These are phyloP conservation scores for Kregervanrija pseudodelftensis DNA, from an alignment of 805 yeast species.

Conservation along the genomic window DNA sequence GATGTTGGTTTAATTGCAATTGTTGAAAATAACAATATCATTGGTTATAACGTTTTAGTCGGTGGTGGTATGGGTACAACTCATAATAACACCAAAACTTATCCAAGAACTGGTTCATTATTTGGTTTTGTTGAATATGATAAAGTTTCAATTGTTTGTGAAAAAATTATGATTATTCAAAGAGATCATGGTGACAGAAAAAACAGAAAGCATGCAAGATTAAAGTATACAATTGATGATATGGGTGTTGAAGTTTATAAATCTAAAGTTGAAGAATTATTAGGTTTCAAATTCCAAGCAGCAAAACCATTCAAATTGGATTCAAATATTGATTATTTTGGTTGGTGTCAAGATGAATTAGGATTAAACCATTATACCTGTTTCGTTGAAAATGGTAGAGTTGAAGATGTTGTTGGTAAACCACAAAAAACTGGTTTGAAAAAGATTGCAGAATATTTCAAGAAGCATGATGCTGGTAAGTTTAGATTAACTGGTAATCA, in stretches of 20 bases:
- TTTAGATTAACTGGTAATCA: slow-evolving; percentile 96
- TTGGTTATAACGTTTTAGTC: slow-evolving; percentile 81
- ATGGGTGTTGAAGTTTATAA: slow-evolving; percentile 84
- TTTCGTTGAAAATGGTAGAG: slow-evolving; percentile 93
- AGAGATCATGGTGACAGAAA: slow-evolving; percentile 92
- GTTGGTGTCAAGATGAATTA: slow-evolving; percentile 84
- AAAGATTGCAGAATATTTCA: slow-evolving; percentile 67
- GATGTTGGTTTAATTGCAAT: slow-evolving; percentile 92
- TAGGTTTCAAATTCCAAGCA: slow-evolving; percentile 69
- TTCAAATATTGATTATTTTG: slow-evolving; percentile 85
- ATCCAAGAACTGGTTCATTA: slow-evolving; percentile 88
- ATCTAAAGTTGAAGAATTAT: slow-evolving; percentile 70
- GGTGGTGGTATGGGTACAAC: slow-evolving; percentile 99
- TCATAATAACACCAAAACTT: slow-evolving; percentile 92
- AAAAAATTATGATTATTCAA: slow-evolving; percentile 88
- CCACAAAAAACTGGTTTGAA: slow-evolving; percentile 86
- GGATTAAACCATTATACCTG: slow-evolving; percentile 88
- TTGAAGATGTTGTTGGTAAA: slow-evolving; percentile 83
- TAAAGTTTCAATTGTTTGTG: slow-evolving; percentile 71
- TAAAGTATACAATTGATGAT: slow-evolving; percentile 93
- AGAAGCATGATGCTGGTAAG: slow-evolving; percentile 59
- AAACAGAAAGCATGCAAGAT: slow-evolving; percentile 95
- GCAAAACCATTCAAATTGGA: slow-evolving; percentile 70
- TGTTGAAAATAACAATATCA: slow-evolving; percentile 55
- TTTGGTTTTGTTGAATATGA: slow-evolving; percentile 70